Base-by-base conservation (phyloP, 371 early-diverging fungal genomes). In the Rhizopus arrhizus region DNA sequence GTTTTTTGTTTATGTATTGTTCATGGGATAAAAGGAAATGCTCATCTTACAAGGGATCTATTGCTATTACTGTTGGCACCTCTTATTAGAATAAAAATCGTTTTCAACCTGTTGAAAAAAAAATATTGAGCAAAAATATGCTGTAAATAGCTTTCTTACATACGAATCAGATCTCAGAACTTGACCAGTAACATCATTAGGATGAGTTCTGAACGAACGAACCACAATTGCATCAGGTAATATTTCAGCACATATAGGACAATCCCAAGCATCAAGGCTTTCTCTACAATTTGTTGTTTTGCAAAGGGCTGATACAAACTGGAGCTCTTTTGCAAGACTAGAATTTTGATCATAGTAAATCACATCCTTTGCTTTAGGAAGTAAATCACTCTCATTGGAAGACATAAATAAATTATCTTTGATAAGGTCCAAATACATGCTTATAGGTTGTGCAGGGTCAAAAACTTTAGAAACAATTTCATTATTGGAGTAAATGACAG, bases 191-290 rank as follows among this genome's bases (percentile, higher is more conserved):
- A 62, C 46, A 28, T 57, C 62, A 33, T 62, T 35, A 36, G 66
- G 66, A 38, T 36, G 58, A 4, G 66, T 66, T 11, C 15, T 54
- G 34, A 58, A 66, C 4, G 62, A 15, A n/a, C 66, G 34, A 6
- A 62, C 42, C 7, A 66, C 66, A 12, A 36, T 16, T 11, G 53
- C 66, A 43, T 66, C 66, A 16, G 66, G 66, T 8, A 66, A 58
- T 12, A 54, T 31, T 1, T 48, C 16, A 7, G 38, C 16, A 55
- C 66, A 66, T 22, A 16, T 31, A 7, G 53, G 51, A 49, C 66
- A 66, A 55, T 66, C 66, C 66, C 66, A 66, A 15, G 58, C 43
- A 40, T 66, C 66, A n/a, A 54, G 31, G 15, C 62, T 61, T 11
- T 36, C 35, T 55, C 66, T 66, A 50, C 66, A 66, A 22, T 61